Conservation (phyloP, 2,329 filamentous ascomycete species). For the Arthrinium phaeospermum region DNA sequence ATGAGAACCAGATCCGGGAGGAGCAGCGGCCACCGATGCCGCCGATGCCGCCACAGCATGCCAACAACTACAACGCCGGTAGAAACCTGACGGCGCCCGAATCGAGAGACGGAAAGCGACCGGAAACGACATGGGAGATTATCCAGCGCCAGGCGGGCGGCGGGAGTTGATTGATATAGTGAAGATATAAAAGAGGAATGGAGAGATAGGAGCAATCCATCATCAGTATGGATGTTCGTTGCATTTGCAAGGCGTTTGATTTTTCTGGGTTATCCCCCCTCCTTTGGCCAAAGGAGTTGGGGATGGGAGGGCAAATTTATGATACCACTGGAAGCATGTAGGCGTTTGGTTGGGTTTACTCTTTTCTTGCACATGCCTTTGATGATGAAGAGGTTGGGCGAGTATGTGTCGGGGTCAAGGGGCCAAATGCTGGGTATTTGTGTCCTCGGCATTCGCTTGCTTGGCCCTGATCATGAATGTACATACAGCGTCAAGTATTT, state of each 20-base stretch:
- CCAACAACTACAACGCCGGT: background rate
- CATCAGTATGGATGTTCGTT: background rate
- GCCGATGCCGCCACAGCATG: background rate
- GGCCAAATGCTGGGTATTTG: background rate
- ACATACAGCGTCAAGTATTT: slow-evolving; percentile 1
- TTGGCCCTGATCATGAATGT: background rate
- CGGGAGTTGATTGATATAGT: background rate
- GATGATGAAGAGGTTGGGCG: background rate
- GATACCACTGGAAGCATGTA: slow-evolving; percentile 12
- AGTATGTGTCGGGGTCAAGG: slow-evolving; percentile 2
- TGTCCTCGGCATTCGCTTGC: background rate
- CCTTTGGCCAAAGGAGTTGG: background rate
- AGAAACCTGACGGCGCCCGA: slow-evolving; percentile 8
- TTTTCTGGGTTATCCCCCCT: background rate
- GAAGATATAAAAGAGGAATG: background rate
- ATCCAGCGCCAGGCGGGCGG: slow-evolving; percentile 4
- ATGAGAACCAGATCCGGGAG: background rate
- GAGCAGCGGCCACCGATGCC: background rate
- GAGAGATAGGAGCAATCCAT: background rate
- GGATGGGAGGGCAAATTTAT: background rate
- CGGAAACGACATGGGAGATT: slow-evolving; percentile 1
- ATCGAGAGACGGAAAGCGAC: background rate
- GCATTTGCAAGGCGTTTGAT: slow-evolving; percentile 13
- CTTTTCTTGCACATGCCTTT: background rate
- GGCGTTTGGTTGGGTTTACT: background rate